Evolutionary conservation across 495 filamentous ascomycete genomes (phyloP), one percentile per base, ranked within the genome.

Genomic region (Aspergillus wentii): DNA sequence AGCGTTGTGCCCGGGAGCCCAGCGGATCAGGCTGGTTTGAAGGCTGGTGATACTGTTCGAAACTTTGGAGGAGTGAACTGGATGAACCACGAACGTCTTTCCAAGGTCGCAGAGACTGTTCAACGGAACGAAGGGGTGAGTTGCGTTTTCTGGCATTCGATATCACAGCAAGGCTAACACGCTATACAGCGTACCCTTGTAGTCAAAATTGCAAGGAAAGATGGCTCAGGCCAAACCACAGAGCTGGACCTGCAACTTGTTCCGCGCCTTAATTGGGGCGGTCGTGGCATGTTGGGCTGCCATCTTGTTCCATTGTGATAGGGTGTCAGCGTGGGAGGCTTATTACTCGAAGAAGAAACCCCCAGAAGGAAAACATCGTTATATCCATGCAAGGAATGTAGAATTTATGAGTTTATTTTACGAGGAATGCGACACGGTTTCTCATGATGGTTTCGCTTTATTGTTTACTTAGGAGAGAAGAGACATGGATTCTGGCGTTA

Each of bases 81-180:
- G 64, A 64, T 79, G 35, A 96, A 96, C 55, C 83, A 96, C 53
- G 88, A 94, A 51, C 81, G 78, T 41, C 75, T 99, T 11, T 75
- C 73, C 36, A 94, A 83, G 59, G 83, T 99, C 10, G 85, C 80
- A 25, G 82, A 95, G 51, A 75, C 79, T 22, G 90, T 97, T 8
- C 78, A 85, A 48, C 80, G 85, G 30, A 94, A 86, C 52, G 89
- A 96, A 75, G 87, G 86, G 49, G 91, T 95, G 80, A 67, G 87
- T 56, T 23, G 13, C 19, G 7, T 8, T 17, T 16, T 9, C 35
- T 41, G 6, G 15, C 30, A 20, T 28, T 6, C 8, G 17, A 17
- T 15, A 0, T 36, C 5, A 14, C 31, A 5, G 27, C 7, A 35
- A 23, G 15, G 36, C 54, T 54, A 32, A 48, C 26, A 14, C 22